Conservation (phyloP, 257 asterid species). For the Solanum tarapatanum region DNA sequence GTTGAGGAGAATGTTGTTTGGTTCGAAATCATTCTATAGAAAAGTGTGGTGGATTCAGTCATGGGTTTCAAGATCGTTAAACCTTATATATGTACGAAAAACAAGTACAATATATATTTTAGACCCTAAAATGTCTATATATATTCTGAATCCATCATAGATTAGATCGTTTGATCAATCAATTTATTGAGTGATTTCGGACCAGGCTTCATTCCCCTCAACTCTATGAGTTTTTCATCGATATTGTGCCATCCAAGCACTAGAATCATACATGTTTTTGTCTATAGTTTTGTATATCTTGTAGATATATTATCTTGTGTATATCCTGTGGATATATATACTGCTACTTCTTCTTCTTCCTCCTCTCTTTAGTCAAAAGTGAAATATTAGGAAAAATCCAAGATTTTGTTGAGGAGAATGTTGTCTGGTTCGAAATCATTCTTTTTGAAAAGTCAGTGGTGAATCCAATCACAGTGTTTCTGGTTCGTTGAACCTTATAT, state of each 20-base stretch:
- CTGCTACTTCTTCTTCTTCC: background rate
- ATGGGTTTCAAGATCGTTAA: background rate
- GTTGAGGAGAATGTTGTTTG: slow-evolving; percentile 50
- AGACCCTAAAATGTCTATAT: background rate
- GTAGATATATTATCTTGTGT: background rate
- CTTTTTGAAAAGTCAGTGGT: background rate
- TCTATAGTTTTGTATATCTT: too few species aligned
- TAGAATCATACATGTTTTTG: too few species aligned
- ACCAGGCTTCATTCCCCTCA: slow-evolving; percentile 20
- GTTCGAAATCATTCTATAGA: slow-evolving; percentile 28
- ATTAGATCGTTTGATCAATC: background rate
- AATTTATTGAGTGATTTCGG: background rate
- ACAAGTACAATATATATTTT: background rate
- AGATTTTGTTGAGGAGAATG: slow-evolving; percentile 39
- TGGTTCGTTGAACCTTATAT: background rate
- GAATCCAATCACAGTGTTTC: background rate
- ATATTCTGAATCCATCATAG: background rate
- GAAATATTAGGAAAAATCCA: background rate
- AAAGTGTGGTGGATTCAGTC: background rate
- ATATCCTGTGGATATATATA: too few species aligned
- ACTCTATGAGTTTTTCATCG: background rate
- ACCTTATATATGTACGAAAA: background rate
- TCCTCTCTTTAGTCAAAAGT: background rate
- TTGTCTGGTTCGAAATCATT: slow-evolving; percentile 36
- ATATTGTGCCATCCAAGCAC: too few species aligned